Percentiles rank a stretch among this genome's conserved stretches.
Conservation (phyloP, 768 basidiomycete genomes). For the Termitomyces sp. region DNA sequence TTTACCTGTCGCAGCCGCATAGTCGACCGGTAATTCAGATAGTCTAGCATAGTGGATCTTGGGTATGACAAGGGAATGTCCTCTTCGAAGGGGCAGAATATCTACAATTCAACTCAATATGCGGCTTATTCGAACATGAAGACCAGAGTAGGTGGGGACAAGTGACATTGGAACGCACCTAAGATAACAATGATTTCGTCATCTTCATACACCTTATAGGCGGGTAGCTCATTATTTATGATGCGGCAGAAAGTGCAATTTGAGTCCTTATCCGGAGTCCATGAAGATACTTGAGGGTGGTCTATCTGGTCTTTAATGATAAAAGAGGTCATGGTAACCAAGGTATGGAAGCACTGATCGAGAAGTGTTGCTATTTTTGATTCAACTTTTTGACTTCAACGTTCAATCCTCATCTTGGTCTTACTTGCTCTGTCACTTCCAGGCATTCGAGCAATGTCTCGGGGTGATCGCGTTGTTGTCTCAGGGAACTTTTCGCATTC, state of each 20-base stretch:
- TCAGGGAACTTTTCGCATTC: slow-evolving; percentile 29
- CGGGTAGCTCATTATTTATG: slow-evolving; percentile 39
- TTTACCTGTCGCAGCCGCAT: slow-evolving; percentile 52
- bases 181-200: slow-evolving; percentile 61
- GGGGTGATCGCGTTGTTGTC: slow-evolving; percentile 26
- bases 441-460: slow-evolving; percentile 21
- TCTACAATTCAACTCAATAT: slow-evolving; percentile 30
- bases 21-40: slow-evolving; percentile 58
- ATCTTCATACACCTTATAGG: slow-evolving; percentile 52
- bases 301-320: slow-evolving; percentile 58
- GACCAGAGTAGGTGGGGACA: neutral
- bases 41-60: slow-evolving; percentile 56
- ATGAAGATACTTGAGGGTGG: slow-evolving; percentile 39
- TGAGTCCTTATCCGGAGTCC: slow-evolving; percentile 34
- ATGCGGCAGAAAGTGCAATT: slow-evolving; percentile 66
- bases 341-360: too few species aligned
- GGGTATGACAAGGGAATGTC: slow-evolving; percentile 68
- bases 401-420: neutral
- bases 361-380: neutral
- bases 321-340: slow-evolving; percentile 58
- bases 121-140: neutral
- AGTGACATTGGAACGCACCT: slow-evolving; percentile 28
- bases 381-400: neutral
- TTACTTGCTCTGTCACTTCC: neutral
- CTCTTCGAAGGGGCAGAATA: slow-evolving; percentile 59